Evolutionary conservation across 2,329 filamentous ascomycete genomes (phyloP).

Genomic region (Arthrobotrys iridis): DNA sequence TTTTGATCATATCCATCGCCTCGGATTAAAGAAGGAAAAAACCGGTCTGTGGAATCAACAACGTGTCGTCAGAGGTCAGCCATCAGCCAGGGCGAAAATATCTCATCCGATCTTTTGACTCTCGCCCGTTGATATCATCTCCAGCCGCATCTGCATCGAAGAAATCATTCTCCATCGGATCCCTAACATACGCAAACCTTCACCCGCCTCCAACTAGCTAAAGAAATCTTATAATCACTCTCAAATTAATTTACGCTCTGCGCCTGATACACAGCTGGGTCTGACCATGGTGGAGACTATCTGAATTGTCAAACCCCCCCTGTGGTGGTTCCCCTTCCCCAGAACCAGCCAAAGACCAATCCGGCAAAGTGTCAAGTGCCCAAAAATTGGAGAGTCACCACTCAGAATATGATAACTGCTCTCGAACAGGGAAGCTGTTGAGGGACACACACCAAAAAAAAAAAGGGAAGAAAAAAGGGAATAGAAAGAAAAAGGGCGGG

Average conservation of each 20-base stretch:
- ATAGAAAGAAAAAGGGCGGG: constrained; percentile 35
- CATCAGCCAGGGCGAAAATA: not conserved
- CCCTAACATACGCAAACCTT: no score
- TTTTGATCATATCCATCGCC: no score
- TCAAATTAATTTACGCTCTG: not conserved
- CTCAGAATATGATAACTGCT: constrained; percentile 3
- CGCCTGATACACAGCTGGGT: not conserved
- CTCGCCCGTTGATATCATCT: not conserved
- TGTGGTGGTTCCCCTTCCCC: constrained; percentile 4
- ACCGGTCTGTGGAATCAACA: not conserved
- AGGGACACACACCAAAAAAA: no score
- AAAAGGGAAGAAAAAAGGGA: constrained; percentile 14
- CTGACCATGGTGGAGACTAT: not conserved
- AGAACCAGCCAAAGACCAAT: not conserved
- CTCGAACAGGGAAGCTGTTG: constrained; percentile 42
- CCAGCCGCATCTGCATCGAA: no score
- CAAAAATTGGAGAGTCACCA: not conserved
- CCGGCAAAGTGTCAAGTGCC: constrained; percentile 19
- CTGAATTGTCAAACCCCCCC: not conserved
- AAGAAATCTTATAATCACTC: no score
- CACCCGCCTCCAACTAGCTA: no score
- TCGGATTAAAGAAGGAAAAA: no score
- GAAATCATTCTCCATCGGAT: no score
- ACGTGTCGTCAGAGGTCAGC: not conserved
- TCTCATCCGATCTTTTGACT: not conserved